Conservation (phyloP, 495 filamentous ascomycete genomes). For the Trichoderma reesei region DNA sequence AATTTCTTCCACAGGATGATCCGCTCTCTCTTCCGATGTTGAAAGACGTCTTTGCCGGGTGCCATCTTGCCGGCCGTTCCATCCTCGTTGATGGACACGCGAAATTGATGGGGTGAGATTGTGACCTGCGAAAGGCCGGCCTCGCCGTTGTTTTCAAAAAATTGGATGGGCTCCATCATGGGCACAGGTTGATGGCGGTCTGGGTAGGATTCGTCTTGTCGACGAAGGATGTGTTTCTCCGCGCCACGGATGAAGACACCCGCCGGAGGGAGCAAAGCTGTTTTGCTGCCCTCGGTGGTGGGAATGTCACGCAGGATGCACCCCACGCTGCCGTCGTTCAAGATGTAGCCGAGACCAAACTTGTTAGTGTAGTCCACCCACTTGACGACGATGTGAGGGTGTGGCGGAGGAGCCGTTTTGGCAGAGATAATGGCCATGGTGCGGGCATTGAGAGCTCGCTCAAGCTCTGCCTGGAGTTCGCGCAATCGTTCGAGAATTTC, state of each 20-base stretch:
- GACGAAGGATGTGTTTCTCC: slow-evolving; percentile 47
- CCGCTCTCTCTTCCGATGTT: slow-evolving; percentile 59
- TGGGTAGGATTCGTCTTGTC: slow-evolving; percentile 42
- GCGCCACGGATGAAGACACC: slow-evolving; percentile 60
- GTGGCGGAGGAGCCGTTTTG: slow-evolving; percentile 29
- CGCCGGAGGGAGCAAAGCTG: slow-evolving; percentile 48
- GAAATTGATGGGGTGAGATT: slow-evolving; percentile 52
- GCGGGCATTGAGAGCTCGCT: slow-evolving; percentile 45
- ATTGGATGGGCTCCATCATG: slow-evolving; percentile 55
- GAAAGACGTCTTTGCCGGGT: slow-evolving; percentile 46
- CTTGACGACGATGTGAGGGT: slow-evolving; percentile 60
- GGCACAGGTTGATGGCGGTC: slow-evolving; percentile 59
- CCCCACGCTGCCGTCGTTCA: slow-evolving; percentile 75
- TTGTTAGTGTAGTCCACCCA: slow-evolving; percentile 96
- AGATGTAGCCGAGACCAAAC: slow-evolving; percentile 76
- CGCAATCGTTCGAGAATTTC: slow-evolving; percentile 39
- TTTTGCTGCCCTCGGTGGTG: slow-evolving; percentile 34
- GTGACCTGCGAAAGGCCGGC: slow-evolving; percentile 53
- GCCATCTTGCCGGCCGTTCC: slow-evolving; percentile 44
- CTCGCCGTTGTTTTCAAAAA: slow-evolving; percentile 65
- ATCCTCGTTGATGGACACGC: slow-evolving; percentile 40
- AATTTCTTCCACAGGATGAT: slow-evolving; percentile 84
- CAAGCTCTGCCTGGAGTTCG: slow-evolving; percentile 41
- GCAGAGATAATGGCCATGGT: slow-evolving; percentile 39
- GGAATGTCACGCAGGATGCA: slow-evolving; percentile 59